phyloP scores from a whole-genome alignment of 2,329 filamentous ascomycete species.

The Orbilia javanica region DNA sequence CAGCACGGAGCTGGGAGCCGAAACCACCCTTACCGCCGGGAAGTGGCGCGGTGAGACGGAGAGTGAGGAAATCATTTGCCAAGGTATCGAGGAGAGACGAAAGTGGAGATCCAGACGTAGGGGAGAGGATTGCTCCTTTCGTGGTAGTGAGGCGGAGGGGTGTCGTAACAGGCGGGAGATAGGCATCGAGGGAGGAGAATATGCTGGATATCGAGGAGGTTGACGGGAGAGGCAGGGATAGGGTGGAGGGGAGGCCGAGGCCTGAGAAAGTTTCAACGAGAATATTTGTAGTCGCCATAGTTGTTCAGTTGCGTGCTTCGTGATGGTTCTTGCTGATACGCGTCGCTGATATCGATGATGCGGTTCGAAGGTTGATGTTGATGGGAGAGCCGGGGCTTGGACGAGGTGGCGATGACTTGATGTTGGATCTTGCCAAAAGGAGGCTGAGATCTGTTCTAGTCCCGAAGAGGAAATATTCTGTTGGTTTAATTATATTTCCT shows the following conservation, averaged over 20 bases:
- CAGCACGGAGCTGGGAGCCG: slow-evolving; percentile 94
- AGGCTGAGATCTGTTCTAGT: slow-evolving; percentile 16
- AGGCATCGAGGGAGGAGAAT: slow-evolving; percentile 71
- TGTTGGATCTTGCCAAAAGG: slow-evolving; percentile 41
- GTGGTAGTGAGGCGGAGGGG: slow-evolving; percentile 81
- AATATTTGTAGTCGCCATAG: slow-evolving; percentile 65
- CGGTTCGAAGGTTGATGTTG: slow-evolving; percentile 9
- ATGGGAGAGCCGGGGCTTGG: neutral
- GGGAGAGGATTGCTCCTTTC: slow-evolving; percentile 80
- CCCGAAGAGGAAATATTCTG: slow-evolving; percentile 4
- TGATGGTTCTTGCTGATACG: neutral
- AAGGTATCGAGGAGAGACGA: slow-evolving; percentile 69
- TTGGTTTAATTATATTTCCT: slow-evolving; percentile 35
- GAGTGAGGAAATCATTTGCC: slow-evolving; percentile 81
- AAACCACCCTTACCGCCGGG: slow-evolving; percentile 98
- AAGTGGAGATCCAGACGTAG: slow-evolving; percentile 80
- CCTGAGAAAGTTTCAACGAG: slow-evolving; percentile 87
- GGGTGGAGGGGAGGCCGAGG: slow-evolving; percentile 82
- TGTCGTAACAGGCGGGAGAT: slow-evolving; percentile 68
- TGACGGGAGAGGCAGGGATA: slow-evolving; percentile 79
- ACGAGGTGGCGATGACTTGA: slow-evolving; percentile 44
- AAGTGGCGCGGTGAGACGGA: slow-evolving; percentile 82
- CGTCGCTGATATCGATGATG: slow-evolving; percentile 1
- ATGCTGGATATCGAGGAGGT: slow-evolving; percentile 77
- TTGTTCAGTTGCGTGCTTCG: neutral